Evolutionary conservation across 2,329 filamentous ascomycete species (phyloP).

Genomic region (Aphanocladium album): DNA sequence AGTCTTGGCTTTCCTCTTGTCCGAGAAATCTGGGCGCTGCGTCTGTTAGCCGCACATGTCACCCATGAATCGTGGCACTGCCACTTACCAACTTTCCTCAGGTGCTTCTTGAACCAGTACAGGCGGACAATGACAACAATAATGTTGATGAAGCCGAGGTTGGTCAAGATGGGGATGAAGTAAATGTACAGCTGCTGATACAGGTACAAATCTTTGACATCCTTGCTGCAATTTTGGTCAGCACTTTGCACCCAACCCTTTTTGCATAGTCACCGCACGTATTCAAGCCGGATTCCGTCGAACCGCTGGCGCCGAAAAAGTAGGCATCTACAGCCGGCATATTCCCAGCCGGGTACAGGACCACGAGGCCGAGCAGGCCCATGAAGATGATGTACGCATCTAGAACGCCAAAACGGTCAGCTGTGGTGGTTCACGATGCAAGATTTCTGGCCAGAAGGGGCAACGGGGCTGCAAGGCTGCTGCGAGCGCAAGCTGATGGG

Average conservation of each 20-base stretch:
- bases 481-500: not conserved
- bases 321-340: constrained; percentile 41
- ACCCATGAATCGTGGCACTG: too few species aligned
- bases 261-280: constrained; percentile 29
- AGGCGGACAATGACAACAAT: constrained; percentile 43
- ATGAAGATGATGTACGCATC: constrained; percentile 15
- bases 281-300: constrained; percentile 47
- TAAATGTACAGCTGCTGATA: constrained; percentile 51
- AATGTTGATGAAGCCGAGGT: constrained; percentile 45
- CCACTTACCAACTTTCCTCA: constrained; percentile 35
- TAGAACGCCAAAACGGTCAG: not conserved
- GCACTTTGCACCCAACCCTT: not conserved
- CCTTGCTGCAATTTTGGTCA: constrained; percentile 32
- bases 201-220: constrained; percentile 41
- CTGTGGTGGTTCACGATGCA: too few species aligned
- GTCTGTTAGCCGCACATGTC: too few species aligned
- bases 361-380: constrained; percentile 3
- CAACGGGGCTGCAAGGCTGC: too few species aligned
- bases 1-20: too few species aligned
- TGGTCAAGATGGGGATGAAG: constrained; percentile 43
- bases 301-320: constrained; percentile 44
- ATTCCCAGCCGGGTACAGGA: constrained; percentile 26
- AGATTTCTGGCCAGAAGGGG: too few species aligned
- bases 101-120: constrained; percentile 42
- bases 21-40: too few species aligned